A percentile compares a stretch with the other conserved stretches of the same genome.
Evolutionary conservation across 768 basidiomycete genomes (phyloP).

Genomic region (Artomyces pyxidatus): DNA sequence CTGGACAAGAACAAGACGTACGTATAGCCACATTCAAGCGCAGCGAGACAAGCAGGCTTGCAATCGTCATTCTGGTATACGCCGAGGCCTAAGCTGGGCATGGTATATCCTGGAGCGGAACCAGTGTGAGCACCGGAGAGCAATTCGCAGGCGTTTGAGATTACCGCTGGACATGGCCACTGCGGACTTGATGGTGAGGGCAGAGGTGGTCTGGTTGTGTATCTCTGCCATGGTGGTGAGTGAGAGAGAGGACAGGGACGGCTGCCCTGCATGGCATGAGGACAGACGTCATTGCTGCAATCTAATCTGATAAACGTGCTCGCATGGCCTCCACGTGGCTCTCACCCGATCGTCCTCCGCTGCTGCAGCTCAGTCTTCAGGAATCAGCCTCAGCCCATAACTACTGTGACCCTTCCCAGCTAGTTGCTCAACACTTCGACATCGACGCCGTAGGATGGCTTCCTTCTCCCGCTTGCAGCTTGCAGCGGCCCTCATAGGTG

Average conservation of each 20-base stretch:
- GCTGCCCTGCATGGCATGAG: not conserved
- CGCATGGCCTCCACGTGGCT: conserved; percentile 7
- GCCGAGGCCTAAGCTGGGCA: conserved; percentile 63
- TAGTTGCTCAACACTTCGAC: not conserved
- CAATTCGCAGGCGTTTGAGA: not conserved
- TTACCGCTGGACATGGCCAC: not conserved
- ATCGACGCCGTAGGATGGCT: conserved; percentile 19
- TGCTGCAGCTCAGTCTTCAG: no score
- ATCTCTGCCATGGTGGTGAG: no score
- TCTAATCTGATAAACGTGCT: not conserved
- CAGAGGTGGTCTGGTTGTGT: conserved; percentile 8
- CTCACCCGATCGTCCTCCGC: conserved; percentile 20
- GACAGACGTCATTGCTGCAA: not conserved
- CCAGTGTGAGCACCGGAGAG: not conserved
- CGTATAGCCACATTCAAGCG: conserved; percentile 62
- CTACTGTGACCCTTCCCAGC: not conserved
- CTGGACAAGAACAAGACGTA: conserved; percentile 19
- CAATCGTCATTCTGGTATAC: conserved; percentile 62
- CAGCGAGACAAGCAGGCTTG: conserved; percentile 46
- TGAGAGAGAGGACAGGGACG: not conserved
- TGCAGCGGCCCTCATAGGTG: conserved; percentile 80
- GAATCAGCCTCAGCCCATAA: no score
- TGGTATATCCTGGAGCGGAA: conserved; percentile 34
- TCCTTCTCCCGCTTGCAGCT: conserved; percentile 79
- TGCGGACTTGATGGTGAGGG: conserved; percentile 24